Evolutionary conservation across 2,329 filamentous ascomycete species (phyloP).

Genomic region (Fusarium aywerte): DNA sequence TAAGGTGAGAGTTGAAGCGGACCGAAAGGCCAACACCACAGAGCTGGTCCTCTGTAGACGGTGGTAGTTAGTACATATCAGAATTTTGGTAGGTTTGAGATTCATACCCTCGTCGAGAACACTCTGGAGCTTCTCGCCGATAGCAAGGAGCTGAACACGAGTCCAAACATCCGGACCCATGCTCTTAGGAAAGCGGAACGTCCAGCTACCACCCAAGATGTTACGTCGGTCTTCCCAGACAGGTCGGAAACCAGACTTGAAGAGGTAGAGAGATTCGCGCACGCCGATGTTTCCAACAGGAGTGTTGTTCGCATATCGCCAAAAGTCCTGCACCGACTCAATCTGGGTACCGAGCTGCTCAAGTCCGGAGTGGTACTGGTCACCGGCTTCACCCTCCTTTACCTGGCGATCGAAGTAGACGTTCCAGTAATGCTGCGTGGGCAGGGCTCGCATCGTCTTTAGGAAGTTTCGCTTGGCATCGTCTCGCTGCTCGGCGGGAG

Average conservation of each 20-base stretch:
- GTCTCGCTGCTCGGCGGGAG: slow-evolving; percentile 78
- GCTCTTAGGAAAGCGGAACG: slow-evolving; percentile 86
- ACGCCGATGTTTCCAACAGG: slow-evolving; percentile 80
- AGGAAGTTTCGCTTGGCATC: slow-evolving; percentile 86
- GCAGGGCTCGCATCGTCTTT: slow-evolving; percentile 76
- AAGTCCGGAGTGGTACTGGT: slow-evolving; percentile 64
- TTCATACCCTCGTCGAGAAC: slow-evolving; percentile 74
- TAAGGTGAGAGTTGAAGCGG: slow-evolving; percentile 87
- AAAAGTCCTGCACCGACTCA: slow-evolving; percentile 86
- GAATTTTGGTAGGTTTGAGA: neutral
- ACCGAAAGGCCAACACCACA: slow-evolving; percentile 89
- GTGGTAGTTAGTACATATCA: slow-evolving; percentile 20
- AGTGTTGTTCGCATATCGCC: slow-evolving; percentile 84
- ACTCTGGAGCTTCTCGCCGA: slow-evolving; percentile 82
- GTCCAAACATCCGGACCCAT: slow-evolving; percentile 81
- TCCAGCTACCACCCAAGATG: slow-evolving; percentile 87
- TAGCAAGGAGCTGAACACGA: slow-evolving; percentile 81
- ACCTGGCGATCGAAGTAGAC: slow-evolving; percentile 73
- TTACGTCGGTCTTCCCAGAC: slow-evolving; percentile 91
- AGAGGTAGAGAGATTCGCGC: slow-evolving; percentile 81
- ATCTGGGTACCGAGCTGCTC: slow-evolving; percentile 73
- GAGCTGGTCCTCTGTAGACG: slow-evolving; percentile 77
- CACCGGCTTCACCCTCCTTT: slow-evolving; percentile 51
- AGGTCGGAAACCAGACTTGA: slow-evolving; percentile 80
- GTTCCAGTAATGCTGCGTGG: slow-evolving; percentile 83